phyloP scores from a whole-genome alignment of 805 yeast genomes.

The Zygoascus flipseniorum region DNA sequence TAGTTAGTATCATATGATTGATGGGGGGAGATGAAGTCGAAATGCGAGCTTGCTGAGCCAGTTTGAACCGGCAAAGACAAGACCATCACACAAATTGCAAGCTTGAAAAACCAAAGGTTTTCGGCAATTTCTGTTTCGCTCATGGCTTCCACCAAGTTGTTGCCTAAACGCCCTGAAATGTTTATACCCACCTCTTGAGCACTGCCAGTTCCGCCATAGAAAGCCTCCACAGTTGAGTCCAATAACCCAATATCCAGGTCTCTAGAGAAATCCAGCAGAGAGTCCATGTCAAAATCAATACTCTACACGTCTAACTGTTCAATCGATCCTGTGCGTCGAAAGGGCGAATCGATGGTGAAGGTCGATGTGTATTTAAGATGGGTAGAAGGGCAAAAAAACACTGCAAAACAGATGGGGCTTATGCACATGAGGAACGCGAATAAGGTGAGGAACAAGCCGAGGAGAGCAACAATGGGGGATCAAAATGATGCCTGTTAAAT shows the following conservation, averaged over 20 bases:
- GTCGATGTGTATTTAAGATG: not conserved
- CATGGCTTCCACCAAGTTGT: too few relatives aligned
- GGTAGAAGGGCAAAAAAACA: not conserved
- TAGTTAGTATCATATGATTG: not conserved
- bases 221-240: constrained; percentile 78
- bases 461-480: too few relatives aligned
- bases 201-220: constrained; percentile 69
- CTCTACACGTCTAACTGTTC: not conserved
- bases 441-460: not conserved
- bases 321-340: not conserved
- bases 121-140: too few relatives aligned
- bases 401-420: not conserved
- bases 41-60: too few relatives aligned
- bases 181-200: constrained; percentile 34
- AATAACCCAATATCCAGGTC: constrained; percentile 73
- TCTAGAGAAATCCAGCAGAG: constrained; percentile 74
- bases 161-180: too few relatives aligned
- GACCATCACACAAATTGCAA: too few relatives aligned
- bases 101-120: too few relatives aligned
- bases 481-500: too few relatives aligned
- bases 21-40: not conserved
- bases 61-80: too few relatives aligned
- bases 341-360: not conserved
- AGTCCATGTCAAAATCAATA: constrained; percentile 51
- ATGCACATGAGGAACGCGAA: not conserved